Evolutionary conservation across 371 early-diverging fungal species (phyloP).

Genomic region (Capniomyces stellatus): DNA sequence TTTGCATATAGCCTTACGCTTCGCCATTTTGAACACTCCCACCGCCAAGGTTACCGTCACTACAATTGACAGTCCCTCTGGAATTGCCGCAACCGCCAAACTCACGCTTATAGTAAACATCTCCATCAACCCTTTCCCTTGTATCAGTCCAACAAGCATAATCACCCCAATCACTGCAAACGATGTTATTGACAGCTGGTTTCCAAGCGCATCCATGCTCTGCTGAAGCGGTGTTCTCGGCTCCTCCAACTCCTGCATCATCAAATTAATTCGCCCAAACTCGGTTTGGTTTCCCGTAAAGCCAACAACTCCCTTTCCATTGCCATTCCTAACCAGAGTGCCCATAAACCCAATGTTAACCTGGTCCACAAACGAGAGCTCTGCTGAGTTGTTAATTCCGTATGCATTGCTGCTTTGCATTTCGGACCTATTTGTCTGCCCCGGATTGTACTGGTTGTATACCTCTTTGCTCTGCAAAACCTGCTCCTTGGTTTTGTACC

Average conservation of each 20-base stretch:
- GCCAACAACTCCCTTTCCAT: conserved; percentile 60
- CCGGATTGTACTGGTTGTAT: conserved; percentile 3
- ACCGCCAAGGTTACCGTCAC: conserved; percentile 70
- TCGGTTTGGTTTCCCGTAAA: conserved; percentile 43
- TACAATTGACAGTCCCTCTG: conserved; percentile 82
- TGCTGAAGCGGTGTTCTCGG: conserved; percentile 57
- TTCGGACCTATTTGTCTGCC: background rate
- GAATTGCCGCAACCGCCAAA: conserved; percentile 73
- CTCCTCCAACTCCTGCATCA: conserved; percentile 27
- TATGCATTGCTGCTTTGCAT: conserved; percentile 19
- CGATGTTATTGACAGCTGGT: conserved; percentile 40
- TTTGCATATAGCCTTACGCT: conserved; percentile 61
- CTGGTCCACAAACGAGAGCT: conserved; percentile 59
- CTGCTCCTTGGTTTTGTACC: conserved; percentile 12
- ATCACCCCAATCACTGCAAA: conserved; percentile 79
- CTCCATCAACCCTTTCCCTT: conserved; percentile 73
- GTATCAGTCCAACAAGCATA: conserved; percentile 69
- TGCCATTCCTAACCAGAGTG: conserved; percentile 58
- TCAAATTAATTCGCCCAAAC: conserved; percentile 58
- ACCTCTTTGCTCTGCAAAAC: conserved; percentile 18
- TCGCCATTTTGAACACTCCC: conserved; percentile 73
- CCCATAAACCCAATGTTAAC: conserved; percentile 69
- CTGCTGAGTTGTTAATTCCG: conserved; percentile 24
- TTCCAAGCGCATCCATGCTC: conserved; percentile 45
- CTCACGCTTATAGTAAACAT: conserved; percentile 77